phyloP scores from a whole-genome alignment of 2,329 filamentous ascomycete species.

The Arthrinium puccinioides region DNA sequence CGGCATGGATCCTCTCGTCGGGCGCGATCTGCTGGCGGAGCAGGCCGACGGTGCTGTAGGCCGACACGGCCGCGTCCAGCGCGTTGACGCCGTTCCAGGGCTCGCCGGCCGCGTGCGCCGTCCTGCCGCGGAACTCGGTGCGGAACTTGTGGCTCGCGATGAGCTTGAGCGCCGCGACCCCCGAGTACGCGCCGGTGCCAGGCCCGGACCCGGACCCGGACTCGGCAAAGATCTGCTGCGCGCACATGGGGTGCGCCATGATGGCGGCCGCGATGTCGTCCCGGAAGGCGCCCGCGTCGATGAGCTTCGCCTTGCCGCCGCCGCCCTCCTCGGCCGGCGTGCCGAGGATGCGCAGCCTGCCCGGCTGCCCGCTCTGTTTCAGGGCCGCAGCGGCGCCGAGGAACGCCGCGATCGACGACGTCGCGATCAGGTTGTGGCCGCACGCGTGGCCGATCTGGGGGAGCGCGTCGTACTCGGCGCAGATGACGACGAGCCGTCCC shows the following conservation, averaged over 20 bases:
- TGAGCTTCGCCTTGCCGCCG: slow-evolving; percentile 31
- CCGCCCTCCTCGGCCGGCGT: slow-evolving; percentile 37
- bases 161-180: slow-evolving; percentile 20
- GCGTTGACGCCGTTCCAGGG: slow-evolving; percentile 31
- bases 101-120: slow-evolving; percentile 27
- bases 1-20: slow-evolving; percentile 27
- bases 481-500: slow-evolving; percentile 32
- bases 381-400: slow-evolving; percentile 27
- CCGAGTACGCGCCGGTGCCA: slow-evolving; percentile 8
- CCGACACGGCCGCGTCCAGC: slow-evolving; percentile 27
- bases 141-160: slow-evolving; percentile 22
- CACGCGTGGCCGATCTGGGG: slow-evolving; percentile 38
- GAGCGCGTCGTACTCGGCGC: slow-evolving; percentile 41
- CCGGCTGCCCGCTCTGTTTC: slow-evolving; percentile 18
- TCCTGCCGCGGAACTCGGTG: slow-evolving; percentile 24
- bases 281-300: slow-evolving; percentile 23
- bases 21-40: slow-evolving; percentile 30
- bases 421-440: slow-evolving; percentile 38
- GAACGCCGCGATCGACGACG: slow-evolving; percentile 31
- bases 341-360: slow-evolving; percentile 29
- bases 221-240: slow-evolving; percentile 4
- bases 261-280: slow-evolving; percentile 19
- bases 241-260: slow-evolving; percentile 18
- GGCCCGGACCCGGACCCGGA: too few relatives aligned
- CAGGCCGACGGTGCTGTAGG: slow-evolving; percentile 27